Base-by-base conservation (phyloP, 1,139 yeast genomes). In the Hansenula lynferdii region DNA sequence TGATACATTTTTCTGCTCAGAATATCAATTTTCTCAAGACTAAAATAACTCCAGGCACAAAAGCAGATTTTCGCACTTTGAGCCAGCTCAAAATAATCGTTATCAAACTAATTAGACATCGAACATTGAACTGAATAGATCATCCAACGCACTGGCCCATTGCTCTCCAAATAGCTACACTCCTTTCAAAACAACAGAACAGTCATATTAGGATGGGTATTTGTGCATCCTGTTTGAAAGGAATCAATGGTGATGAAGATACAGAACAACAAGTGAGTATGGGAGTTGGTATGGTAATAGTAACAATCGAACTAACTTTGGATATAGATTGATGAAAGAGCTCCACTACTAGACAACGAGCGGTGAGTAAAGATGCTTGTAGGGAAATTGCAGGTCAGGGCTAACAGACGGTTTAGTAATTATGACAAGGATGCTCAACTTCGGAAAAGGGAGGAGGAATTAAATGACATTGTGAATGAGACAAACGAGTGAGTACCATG, bases 141-240 rank as follows among this genome's bases (percentile, higher is more conserved):
- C n/a, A n/a, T n/a, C n/a, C n/a, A n/a, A n/a, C n/a, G n/a, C n/a
- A n/a, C n/a, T n/a, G n/a, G n/a, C n/a, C n/a, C n/a, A n/a, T n/a
- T n/a, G n/a, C n/a, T n/a, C n/a, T n/a, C n/a, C n/a, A n/a, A n/a
- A n/a, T n/a, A n/a, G n/a, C n/a, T n/a, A n/a, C n/a, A n/a, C n/a
- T n/a, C n/a, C n/a, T n/a, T n/a, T n/a, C n/a, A n/a, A n/a, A n/a
- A n/a, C n/a, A n/a, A n/a, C n/a, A n/a, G n/a, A n/a, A n/a, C n/a
- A n/a, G n/a, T n/a, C n/a, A n/a, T n/a, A n/a, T n/a, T n/a, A 33
- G 19, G n/a, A 69, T 73, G 78, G 79, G 78, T 32, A 44, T 60
- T 35, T 72, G 77, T 50, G 58, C 72, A 37, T 72, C 78, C n/a
- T 73, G 78, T 46, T 55, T 73, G 22, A 52, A 62, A 29, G 61